phyloP scores from a whole-genome alignment of 345 rosid species.

The Moringa oleifera region DNA sequence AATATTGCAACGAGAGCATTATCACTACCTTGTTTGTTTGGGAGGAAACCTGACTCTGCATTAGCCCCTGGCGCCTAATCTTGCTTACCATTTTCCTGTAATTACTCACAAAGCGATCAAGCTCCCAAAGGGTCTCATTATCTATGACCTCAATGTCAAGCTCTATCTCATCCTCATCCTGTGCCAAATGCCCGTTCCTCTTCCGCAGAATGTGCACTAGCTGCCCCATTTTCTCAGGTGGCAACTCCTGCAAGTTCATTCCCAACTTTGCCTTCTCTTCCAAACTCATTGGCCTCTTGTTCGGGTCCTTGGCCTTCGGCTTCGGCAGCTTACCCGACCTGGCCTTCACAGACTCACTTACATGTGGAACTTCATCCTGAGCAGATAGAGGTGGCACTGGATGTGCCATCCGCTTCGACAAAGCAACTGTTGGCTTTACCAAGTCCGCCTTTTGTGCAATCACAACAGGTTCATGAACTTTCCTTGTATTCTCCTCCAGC shows the following conservation, averaged over 20 bases:
- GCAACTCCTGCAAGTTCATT: slow-evolving; percentile 61
- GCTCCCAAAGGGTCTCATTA: slow-evolving; percentile 76
- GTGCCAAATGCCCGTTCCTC: slow-evolving; percentile 60
- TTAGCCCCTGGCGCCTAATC: slow-evolving; percentile 60
- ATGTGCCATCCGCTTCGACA: neutral
- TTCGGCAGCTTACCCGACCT: slow-evolving; percentile 54
- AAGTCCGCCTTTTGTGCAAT: too few species aligned
- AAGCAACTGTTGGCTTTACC: too few species aligned
- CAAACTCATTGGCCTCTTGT: slow-evolving; percentile 66
- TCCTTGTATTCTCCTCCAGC: slow-evolving; percentile 22
- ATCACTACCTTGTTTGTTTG: too few species aligned
- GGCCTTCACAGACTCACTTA: slow-evolving; percentile 26
- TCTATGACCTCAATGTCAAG: slow-evolving; percentile 73
- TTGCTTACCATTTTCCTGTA: slow-evolving; percentile 78
- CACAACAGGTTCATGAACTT: too few species aligned
- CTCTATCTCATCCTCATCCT: slow-evolving; percentile 83
- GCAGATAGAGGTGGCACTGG: slow-evolving; percentile 29
- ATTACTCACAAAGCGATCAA: slow-evolving; percentile 74
- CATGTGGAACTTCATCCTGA: too few species aligned
- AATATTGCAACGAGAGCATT: too few species aligned
- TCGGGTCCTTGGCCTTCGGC: slow-evolving; percentile 81
- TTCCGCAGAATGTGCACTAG: slow-evolving; percentile 66
- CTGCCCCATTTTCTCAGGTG: slow-evolving; percentile 78
- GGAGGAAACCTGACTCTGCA: too few species aligned
- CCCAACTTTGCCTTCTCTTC: slow-evolving; percentile 74